Evolutionary conservation across 1,139 yeast species (phyloP).

Genomic region (Candida labiduridarum): DNA sequence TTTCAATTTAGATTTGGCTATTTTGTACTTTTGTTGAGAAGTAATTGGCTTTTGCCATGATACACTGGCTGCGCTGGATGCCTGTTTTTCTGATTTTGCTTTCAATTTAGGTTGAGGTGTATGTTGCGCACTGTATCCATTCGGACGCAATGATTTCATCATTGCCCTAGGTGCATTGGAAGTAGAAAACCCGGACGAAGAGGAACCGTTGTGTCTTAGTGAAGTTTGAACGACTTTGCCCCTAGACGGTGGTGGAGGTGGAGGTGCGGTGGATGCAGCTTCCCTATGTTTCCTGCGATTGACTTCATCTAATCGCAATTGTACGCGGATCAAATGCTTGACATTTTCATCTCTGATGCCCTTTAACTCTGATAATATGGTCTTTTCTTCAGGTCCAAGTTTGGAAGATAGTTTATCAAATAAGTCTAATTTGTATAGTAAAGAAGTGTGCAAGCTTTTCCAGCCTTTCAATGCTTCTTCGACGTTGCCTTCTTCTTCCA

Average conservation of each 20-base stretch:
- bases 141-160: slow-evolving; percentile 42
- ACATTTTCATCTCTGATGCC: slow-evolving; percentile 55
- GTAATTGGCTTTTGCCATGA: slow-evolving; percentile 39
- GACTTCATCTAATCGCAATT: slow-evolving; percentile 43
- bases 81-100: slow-evolving; percentile 21
- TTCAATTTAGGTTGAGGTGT: slow-evolving; percentile 4
- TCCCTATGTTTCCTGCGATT: slow-evolving; percentile 23
- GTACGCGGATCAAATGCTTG: slow-evolving; percentile 47
- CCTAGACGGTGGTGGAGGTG: slow-evolving; percentile 18
- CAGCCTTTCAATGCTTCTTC: slow-evolving; percentile 69
- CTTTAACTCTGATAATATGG: slow-evolving; percentile 47
- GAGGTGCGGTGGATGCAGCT: slow-evolving; percentile 12
- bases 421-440: slow-evolving; percentile 56
- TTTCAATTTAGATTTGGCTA: slow-evolving; percentile 17
- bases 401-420: slow-evolving; percentile 48
- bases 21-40: slow-evolving; percentile 14
- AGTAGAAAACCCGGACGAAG: slow-evolving; percentile 6
- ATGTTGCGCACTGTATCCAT: slow-evolving; percentile 11
- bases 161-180: slow-evolving; percentile 24
- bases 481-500: slow-evolving; percentile 56
- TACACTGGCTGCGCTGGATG: slow-evolving; percentile 50
- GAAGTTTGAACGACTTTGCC: slow-evolving; percentile 29
- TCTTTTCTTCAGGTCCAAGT: slow-evolving; percentile 43
- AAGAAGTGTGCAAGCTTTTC: slow-evolving; percentile 66
- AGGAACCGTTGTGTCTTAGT: slow-evolving; percentile 20